Evolutionary conservation across 2,329 filamentous ascomycete species (phyloP).

Genomic region (Akanthomyces lecanii): DNA sequence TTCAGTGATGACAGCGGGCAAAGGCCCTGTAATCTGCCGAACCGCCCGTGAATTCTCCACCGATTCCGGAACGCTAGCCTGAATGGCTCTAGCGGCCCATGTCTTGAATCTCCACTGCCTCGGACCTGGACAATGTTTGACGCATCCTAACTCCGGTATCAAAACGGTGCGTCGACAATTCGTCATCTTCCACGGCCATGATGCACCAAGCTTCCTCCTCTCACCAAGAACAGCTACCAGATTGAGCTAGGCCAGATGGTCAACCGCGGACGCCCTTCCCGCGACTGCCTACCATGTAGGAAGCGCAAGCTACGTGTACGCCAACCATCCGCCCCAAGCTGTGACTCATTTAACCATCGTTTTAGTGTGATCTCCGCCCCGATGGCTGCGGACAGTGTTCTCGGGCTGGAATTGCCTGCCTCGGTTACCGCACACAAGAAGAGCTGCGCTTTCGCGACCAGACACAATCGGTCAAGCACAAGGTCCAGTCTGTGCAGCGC

Average conservation of each 20-base stretch:
- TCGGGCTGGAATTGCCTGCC: conserved; percentile 23
- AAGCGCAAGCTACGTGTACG: conserved; percentile 24
- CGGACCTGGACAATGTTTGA: neutral
- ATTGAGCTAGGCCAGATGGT: conserved; percentile 21
- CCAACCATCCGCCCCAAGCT: neutral
- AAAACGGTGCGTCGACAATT: neutral
- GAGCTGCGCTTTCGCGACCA: conserved; percentile 25
- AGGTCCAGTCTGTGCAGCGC: conserved; percentile 5
- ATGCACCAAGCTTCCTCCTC: neutral
- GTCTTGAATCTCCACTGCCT: neutral
- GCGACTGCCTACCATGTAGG: conserved; percentile 25
- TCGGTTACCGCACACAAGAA: conserved; percentile 24
- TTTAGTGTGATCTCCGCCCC: conserved; percentile 23
- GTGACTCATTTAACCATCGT: neutral
- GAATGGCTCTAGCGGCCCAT: neutral
- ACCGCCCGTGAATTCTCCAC: neutral
- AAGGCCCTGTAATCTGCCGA: neutral
- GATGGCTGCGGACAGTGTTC: conserved; percentile 25
- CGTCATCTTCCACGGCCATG: neutral
- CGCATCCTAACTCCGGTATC: neutral
- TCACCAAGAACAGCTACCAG: neutral
- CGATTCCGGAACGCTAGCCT: conserved; percentile 7
- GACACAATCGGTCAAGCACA: conserved; percentile 20
- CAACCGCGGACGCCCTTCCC: conserved; percentile 22
- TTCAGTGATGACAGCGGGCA: neutral